Conservation (phyloP, 2,329 filamentous ascomycete species). For the Fusarium multiceps region DNA sequence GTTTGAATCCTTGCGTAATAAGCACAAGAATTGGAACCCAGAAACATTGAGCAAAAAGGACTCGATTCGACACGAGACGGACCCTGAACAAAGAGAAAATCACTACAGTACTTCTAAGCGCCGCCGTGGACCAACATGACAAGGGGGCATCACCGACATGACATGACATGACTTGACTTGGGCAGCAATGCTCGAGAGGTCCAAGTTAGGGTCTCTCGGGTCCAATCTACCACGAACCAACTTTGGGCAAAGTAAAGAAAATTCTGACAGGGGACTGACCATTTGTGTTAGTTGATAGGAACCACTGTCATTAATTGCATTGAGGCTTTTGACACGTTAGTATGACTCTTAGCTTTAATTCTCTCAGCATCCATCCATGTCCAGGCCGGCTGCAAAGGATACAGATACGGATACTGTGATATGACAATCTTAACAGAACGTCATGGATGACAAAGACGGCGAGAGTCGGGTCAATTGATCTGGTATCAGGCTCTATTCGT, state of each 20-base stretch:
- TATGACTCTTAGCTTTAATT: conserved; percentile 33
- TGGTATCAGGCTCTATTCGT: neutral
- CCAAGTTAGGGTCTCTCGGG: conserved; percentile 5
- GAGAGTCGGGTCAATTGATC: conserved; percentile 1
- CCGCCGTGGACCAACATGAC: conserved; percentile 33
- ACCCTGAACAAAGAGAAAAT: neutral
- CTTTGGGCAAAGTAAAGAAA: conserved; percentile 1
- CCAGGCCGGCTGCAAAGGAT: neutral
- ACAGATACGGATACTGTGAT: neutral
- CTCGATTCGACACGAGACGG: neutral
- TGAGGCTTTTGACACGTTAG: conserved; percentile 35
- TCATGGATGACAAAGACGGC: conserved; percentile 4
- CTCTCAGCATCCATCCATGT: neutral
- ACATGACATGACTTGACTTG: conserved; percentile 26
- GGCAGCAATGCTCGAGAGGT: conserved; percentile 36
- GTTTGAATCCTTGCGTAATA: conserved; percentile 23
- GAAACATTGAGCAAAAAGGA: neutral
- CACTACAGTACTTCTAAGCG: conserved; percentile 33
- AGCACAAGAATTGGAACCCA: conserved; percentile 20
- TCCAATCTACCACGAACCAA: conserved; percentile 24
- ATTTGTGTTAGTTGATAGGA: conserved; percentile 24
- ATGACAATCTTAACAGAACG: neutral
- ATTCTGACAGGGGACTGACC: neutral
- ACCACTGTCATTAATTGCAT: neutral
- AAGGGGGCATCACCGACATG: conserved; percentile 34